These are phyloP conservation scores for Quillaja saponaria DNA, from an alignment of 306 rosid genomes.

Conservation along the genomic window DNA sequence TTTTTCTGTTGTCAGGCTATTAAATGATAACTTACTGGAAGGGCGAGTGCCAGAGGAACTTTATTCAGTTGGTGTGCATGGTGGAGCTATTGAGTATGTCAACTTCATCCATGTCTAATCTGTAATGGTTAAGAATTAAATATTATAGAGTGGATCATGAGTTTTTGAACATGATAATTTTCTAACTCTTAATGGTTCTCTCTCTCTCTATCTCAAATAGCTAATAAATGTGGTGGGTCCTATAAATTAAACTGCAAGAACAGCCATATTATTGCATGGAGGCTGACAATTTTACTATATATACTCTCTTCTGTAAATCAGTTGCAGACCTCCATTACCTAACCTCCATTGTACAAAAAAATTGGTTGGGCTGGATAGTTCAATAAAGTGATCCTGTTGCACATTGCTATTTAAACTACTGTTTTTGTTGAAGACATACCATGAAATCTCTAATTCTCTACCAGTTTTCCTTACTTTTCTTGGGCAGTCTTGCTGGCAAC, in stretches of 20 bases:
- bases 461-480: too few relatives aligned
- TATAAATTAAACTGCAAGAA: conserved; percentile 21
- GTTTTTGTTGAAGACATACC: too few relatives aligned
- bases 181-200: conserved; percentile 4
- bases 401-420: too few relatives aligned
- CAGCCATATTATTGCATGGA: conserved; percentile 9
- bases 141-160: conserved; percentile 13
- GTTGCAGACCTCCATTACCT: too few relatives aligned
- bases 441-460: too few relatives aligned
- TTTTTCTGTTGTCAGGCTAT: conserved; percentile 56
- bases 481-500: too few relatives aligned
- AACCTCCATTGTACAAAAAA: too few relatives aligned
- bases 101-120: conserved; percentile 13
- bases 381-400: too few relatives aligned
- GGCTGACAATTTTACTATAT: background rate
- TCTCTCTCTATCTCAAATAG: conserved; percentile 8
- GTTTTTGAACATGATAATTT: conserved; percentile 12
- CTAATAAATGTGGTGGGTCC: background rate
- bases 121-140: background rate
- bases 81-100: conserved; percentile 92
- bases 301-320: too few relatives aligned
- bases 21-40: conserved; percentile 76
- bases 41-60: conserved; percentile 85
- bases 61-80: conserved; percentile 89
- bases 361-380: too few relatives aligned